Evolutionary conservation across 768 basidiomycete species (phyloP), one percentile per base, ranked within the genome.

Genomic region (Jaapia argillacea): DNA sequence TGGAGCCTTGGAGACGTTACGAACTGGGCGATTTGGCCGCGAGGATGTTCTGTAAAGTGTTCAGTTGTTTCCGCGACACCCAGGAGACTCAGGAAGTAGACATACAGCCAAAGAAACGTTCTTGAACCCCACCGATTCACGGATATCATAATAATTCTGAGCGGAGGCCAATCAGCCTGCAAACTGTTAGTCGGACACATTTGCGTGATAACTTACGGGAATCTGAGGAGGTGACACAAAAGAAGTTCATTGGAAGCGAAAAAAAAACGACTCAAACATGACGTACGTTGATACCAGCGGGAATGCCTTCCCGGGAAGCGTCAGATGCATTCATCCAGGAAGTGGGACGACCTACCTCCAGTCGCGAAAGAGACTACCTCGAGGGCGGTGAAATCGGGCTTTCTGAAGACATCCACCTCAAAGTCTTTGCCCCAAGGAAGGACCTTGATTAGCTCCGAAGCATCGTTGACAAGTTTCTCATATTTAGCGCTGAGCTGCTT

Each of bases 361-460:
- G 85, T 90, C 10, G 87, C 82, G 52, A 91, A 92, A 4, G 76
- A 73, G 26, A 91, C 69, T 33, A 90, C 76, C 54, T 92, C 84
- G 46, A 92, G 67, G 2, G 88, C 85, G 2, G 83, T 87, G 56
- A 91, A 92, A 54, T 91, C 90, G 3, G 89, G 89, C 55, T 86
- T 88, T 43, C 77, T 72, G 70, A 92, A 92, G 3, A 75, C 59
- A 42, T 70, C 67, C 10, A 71, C 70, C 52, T 68, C 64, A 45
- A 61, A 68, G 43, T 63, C 55, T 44, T 56, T 56, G 1, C 87
- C 88, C 88, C 88, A 92, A 0, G 88, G 88, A 24, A 91, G 64
- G n/a, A 58, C 75, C 56, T 88, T 78, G 63, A 92, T 83, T 21
- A 89, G 68, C 43, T 80, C 72, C 1, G 86, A 79, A n/a, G 88